These are phyloP conservation scores for Suillus brevipes DNA, from an alignment of 768 basidiomycete genomes.

Conservation along the genomic window DNA sequence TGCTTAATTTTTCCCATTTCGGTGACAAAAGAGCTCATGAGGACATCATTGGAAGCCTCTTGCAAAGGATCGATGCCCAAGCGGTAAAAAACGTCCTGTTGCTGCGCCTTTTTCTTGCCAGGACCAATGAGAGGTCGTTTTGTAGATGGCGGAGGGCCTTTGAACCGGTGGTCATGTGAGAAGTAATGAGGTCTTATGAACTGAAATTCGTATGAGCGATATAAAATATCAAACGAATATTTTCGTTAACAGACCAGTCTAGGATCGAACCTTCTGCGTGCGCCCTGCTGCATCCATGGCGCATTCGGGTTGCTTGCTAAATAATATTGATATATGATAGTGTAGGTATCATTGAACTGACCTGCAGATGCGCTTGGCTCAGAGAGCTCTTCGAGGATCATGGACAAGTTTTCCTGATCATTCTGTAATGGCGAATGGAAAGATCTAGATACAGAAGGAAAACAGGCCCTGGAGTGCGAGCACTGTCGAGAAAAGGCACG, in stretches of 20 bases:
- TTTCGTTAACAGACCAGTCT: constrained; percentile 20
- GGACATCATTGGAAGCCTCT: constrained; percentile 58
- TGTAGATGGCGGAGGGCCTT: constrained; percentile 17
- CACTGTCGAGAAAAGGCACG: constrained; percentile 18
- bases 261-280: constrained; percentile 28
- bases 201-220: constrained; percentile 27
- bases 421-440: constrained; percentile 14
- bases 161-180: constrained; percentile 38
- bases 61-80: constrained; percentile 72
- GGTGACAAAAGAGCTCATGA: constrained; percentile 61
- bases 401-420: constrained; percentile 24
- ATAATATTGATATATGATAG: not conserved
- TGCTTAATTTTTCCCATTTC: constrained; percentile 80
- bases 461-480: not conserved
- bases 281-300: constrained; percentile 24
- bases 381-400: constrained; percentile 24
- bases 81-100: constrained; percentile 69
- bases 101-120: constrained; percentile 49
- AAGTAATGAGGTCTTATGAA: constrained; percentile 50
- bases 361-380: constrained; percentile 11
- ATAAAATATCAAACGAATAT: not conserved
- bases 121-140: constrained; percentile 55
- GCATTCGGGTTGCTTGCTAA: constrained; percentile 11
- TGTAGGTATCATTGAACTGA: constrained; percentile 2
- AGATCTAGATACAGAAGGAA: constrained; percentile 5